Conservation (phyloP, 2,329 filamentous ascomycete species). For the Sarocladium strictum region DNA sequence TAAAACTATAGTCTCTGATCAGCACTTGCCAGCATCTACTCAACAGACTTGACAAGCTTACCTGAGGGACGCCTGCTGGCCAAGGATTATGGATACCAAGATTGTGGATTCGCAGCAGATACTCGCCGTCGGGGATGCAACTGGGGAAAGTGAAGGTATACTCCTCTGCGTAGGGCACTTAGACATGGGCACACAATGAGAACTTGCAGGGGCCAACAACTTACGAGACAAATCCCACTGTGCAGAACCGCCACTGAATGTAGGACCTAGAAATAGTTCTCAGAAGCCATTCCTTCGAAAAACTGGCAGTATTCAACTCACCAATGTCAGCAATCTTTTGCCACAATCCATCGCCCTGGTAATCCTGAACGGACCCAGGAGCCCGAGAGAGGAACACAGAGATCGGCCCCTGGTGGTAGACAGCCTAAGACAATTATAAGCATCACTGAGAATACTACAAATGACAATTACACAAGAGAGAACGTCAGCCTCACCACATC, state of each 20-base stretch:
- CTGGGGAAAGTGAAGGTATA: constrained; percentile 38
- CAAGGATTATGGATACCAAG: constrained; percentile 54
- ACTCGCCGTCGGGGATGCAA: constrained; percentile 49
- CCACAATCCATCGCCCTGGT: constrained; percentile 32
- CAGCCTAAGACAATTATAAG: constrained; percentile 17
- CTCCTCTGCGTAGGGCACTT: constrained; percentile 15
- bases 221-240: constrained; percentile 10
- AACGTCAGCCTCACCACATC: constrained; percentile 18
- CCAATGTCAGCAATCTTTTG: constrained; percentile 33
- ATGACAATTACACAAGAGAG: background rate
- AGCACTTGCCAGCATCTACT: background rate
- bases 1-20: constrained; percentile 32
- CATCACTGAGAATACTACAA: constrained; percentile 14
- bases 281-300: no score
- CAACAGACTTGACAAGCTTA: constrained; percentile 16
- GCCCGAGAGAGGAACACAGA: constrained; percentile 32
- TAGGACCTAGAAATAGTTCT: background rate
- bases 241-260: constrained; percentile 6
- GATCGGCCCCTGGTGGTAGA: constrained; percentile 32
- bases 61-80: constrained; percentile 35
- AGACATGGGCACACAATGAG: background rate
- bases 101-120: constrained; percentile 52
- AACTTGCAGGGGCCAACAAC: background rate
- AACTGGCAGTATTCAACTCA: background rate
- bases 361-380: constrained; percentile 25